Base-by-base conservation (phyloP, 129 eudicot species). In the Flaveria robusta region DNA sequence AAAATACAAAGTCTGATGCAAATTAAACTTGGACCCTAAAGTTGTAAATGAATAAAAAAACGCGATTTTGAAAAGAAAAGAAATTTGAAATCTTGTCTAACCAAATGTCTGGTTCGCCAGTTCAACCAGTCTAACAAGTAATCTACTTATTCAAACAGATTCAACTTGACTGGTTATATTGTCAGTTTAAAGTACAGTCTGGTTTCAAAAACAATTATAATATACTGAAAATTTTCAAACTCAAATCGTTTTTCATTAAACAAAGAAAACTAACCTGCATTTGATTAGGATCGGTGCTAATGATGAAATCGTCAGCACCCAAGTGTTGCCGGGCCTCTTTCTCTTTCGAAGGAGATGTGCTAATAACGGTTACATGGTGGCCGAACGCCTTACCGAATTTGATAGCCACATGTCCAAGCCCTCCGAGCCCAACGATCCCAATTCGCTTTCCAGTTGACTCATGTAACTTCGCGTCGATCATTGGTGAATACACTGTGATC, bases 301-400 rank as follows among this genome's bases (percentile, higher is more conserved):
- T 12, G 1, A 94, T 78, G 81, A 94, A 94, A 76, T 91, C 97
- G 26, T 94, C 92, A 0, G 89, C 97, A 45, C 96, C 96, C 73
- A 94, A 62, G 1, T 82, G 80, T 13, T 87, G 77, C 39, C 55
- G 80, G 26, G 97, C 96, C 79, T 94, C 99, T 9, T 72, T 67
- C 77, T 89, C 93, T 67, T 94, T 94, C 1, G 90, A 85, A 2
- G 97, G 86, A 15, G 97, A 89, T 34, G 99, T 94, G 89, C 99
- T 94, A 29, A 94, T 87, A 12, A 94, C 85, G 0, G 97, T 85
- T 9, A 94, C 97, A 66, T 91, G 99, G 85, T 86, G 99, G 0
- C 93, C 96, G 23, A 91, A 94, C 7, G 97, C 93, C 85, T 91
- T 94, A 3, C 78, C 99, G 12, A 94, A 89, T 82, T 91, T 91